Percentiles rank a stretch among this genome's conserved stretches.
Conservation (phyloP, 2,329 filamentous ascomycete species). For the Fusarium annulatum region DNA sequence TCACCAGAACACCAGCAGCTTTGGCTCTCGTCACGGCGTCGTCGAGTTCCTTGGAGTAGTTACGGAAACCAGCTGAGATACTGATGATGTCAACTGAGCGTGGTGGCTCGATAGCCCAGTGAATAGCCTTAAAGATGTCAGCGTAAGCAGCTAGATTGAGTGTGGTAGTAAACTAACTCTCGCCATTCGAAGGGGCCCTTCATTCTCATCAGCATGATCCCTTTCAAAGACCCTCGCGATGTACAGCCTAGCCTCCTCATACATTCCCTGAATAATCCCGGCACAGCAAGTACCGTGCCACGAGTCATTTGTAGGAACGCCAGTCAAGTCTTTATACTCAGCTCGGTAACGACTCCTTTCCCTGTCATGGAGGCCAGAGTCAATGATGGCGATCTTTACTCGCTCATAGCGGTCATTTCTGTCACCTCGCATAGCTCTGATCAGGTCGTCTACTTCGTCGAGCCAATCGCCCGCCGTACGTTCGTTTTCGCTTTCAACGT, state of each 20-base stretch:
- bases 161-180: neutral
- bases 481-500: fast-evolving
- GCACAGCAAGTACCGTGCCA: neutral
- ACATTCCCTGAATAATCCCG: fast-evolving
- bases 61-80: neutral
- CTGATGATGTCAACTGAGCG: neutral
- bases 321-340: neutral
- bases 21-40: fast-evolving
- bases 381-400: neutral
- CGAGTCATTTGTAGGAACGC: fast-evolving
- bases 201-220: fast-evolving
- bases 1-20: fast-evolving
- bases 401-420: fast-evolving
- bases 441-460: fast-evolving
- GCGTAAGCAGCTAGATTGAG: too few species aligned
- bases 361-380: neutral
- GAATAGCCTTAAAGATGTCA: neutral
- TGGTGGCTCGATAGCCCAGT: neutral
- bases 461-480: fast-evolving
- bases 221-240: neutral
- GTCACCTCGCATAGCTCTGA: fast-evolving
- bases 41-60: neutral
- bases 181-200: fast-evolving
- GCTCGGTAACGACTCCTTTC: fast-evolving
- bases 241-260: neutral